Conservation (phyloP, 257 asterid genomes). For the Apocynum venetum region DNA sequence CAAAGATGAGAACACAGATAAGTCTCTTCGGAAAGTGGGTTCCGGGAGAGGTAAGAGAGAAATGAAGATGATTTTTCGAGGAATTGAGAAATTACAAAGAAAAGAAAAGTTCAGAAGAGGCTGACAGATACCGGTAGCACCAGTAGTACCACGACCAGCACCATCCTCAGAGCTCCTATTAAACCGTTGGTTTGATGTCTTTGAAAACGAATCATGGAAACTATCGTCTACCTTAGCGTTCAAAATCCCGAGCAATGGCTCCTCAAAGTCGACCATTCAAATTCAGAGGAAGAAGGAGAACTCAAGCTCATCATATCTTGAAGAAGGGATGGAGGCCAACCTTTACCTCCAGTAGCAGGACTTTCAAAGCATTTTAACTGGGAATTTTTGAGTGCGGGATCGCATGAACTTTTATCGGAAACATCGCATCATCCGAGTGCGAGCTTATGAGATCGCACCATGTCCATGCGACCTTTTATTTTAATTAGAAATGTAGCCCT, state of each 20-base stretch:
- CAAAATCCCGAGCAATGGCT: constrained; percentile 9
- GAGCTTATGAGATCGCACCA: no score
- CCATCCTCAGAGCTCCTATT: constrained; percentile 10
- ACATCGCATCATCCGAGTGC: no score
- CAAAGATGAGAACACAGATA: constrained; percentile 28
- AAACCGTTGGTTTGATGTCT: constrained; percentile 14
- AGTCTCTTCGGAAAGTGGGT: constrained; percentile 61
- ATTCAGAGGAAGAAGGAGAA: no score
- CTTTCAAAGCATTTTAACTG: no score
- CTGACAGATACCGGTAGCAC: neutral
- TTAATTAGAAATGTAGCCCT: neutral
- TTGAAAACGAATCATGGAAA: constrained; percentile 23
- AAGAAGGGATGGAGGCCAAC: no score
- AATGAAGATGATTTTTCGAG: constrained; percentile 70
- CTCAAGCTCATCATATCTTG: no score
- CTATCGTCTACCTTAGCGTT: constrained; percentile 18
- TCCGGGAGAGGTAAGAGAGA: constrained; percentile 77
- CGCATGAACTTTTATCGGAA: no score
- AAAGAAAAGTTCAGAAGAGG: constrained; percentile 26
- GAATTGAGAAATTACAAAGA: neutral
- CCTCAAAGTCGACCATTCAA: no score
- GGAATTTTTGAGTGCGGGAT: no score
- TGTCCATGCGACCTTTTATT: no score
- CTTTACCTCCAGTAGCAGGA: no score
- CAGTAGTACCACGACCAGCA: constrained; percentile 5